Percentiles rank a stretch among this genome's conserved stretches.
Evolutionary conservation across 257 asterid species (phyloP).

Genomic region (Gynochthodes officinalis): DNA sequence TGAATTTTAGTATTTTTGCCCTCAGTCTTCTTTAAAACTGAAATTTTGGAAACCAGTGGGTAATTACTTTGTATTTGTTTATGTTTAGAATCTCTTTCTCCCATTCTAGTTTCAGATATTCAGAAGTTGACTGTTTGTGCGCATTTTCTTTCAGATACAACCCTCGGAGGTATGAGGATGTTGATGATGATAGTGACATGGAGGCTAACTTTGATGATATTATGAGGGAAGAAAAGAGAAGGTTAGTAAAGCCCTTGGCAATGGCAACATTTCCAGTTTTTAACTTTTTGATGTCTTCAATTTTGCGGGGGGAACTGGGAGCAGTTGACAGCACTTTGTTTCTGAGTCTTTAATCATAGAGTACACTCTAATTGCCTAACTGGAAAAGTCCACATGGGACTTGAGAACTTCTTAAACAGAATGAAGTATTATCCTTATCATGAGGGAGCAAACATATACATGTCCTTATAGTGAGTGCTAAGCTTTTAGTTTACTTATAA

Average conservation of each 20-base stretch:
- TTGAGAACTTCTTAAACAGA: not conserved
- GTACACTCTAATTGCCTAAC: not conserved
- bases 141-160: slow-evolving; percentile 51
- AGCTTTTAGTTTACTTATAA: too few species aligned
- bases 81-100: not conserved
- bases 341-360: too few species aligned
- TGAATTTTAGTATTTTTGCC: not conserved
- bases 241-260: slow-evolving; percentile 46
- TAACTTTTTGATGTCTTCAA: not conserved
- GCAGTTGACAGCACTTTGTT: not conserved
- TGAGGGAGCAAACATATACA: too few species aligned
- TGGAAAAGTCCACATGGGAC: too few species aligned
- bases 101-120: not conserved
- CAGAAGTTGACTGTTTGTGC: not conserved
- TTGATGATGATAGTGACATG: slow-evolving; percentile 76
- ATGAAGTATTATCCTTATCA: too few species aligned
- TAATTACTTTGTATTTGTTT: not conserved
- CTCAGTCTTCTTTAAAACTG: not conserved
- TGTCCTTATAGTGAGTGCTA: too few species aligned
- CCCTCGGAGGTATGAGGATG: slow-evolving; percentile 50
- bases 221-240: slow-evolving; percentile 59
- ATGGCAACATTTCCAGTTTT: not conserved
- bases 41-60: not conserved
- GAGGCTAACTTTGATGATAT: slow-evolving; percentile 73
- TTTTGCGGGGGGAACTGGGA: not conserved